phyloP scores from a whole-genome alignment of 371 early-diverging fungal genomes.

The Mitosporidium daphniae region DNA sequence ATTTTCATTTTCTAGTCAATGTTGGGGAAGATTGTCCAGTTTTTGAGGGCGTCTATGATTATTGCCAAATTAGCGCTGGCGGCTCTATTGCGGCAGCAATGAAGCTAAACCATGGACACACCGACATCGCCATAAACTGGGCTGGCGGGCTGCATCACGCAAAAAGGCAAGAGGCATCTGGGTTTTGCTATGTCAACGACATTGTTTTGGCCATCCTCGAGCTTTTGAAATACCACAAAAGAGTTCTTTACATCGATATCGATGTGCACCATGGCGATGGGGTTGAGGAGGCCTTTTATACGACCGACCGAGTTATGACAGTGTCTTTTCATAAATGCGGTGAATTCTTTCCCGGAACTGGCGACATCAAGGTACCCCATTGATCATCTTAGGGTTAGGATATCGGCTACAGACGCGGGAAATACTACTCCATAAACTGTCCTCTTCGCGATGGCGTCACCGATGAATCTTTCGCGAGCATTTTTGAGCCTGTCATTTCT shows the following conservation, averaged over 20 bases:
- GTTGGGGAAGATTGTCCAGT: slow-evolving; percentile 23
- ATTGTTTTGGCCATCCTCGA: slow-evolving; percentile 83
- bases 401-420: slow-evolving; percentile 31
- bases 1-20: too few relatives aligned
- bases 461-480: slow-evolving; percentile 46
- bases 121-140: slow-evolving; percentile 92
- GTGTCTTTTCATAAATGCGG: slow-evolving; percentile 94
- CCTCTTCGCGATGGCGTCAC: slow-evolving; percentile 87
- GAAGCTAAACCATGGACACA: slow-evolving; percentile 43
- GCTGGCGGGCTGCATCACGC: slow-evolving; percentile 95
- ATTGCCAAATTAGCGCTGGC: slow-evolving; percentile 6
- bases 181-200: slow-evolving; percentile 98
- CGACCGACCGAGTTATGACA: slow-evolving; percentile 92
- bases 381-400: slow-evolving; percentile 15
- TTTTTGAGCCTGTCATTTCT: slow-evolving; percentile 39
- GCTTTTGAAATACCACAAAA: slow-evolving; percentile 48
- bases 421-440: slow-evolving; percentile 71
- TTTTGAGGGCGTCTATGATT: slow-evolving; percentile 17
- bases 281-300: slow-evolving; percentile 91
- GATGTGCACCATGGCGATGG: slow-evolving; percentile 99
- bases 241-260: slow-evolving; percentile 93
- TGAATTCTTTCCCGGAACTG: slow-evolving; percentile 82
- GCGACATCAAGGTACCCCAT: slow-evolving; percentile 21
- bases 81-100: slow-evolving; percentile 32
- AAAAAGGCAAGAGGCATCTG: slow-evolving; percentile 68